Evolutionary conservation across 345 rosid species (phyloP), one percentile per base, ranked within the genome.

Genomic region (Barbarea vulgaris): DNA sequence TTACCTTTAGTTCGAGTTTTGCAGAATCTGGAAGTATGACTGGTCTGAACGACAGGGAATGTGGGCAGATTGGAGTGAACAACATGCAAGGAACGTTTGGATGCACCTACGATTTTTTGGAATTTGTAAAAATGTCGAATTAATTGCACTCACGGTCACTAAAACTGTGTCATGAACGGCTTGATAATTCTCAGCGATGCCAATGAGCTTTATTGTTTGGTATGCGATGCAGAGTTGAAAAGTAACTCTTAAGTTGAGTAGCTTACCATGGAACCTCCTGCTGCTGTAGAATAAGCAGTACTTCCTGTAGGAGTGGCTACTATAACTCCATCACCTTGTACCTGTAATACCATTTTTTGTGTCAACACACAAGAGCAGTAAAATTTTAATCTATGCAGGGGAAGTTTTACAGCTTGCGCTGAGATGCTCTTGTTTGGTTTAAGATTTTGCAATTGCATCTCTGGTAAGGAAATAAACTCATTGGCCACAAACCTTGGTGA

Each of bases 11-110:
- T 72, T 95, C 96, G 41, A 95, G 97, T 64, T 84, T 81, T 27
- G 99, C 97, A 81, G 99, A 95, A 87, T 95, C 97, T 28, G 99
- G 99, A 76, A 94, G 99, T 79, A 94, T 90, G 47, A 91, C 99
- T 19, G 99, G 97, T 79, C 97, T 87, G 81, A 94, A 94, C 27
- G 99, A 95, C 67, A 95, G 90, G 36, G 99, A 95, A 79, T 95
- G 97, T 0, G 99, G 99, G 58, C 97, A 95, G 85, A 92, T 95
- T 56, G 99, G 99, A 10, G 97, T 95, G 51, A 95, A 95, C 63
- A 95, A 72, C 97, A 95, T 95, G 81, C 99, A 95, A 42, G 99
- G 97, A 84, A 95, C 97, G 72, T 92, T 95, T 67, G 99, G 99
- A 87, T 95, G 99, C 77, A 95, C 97, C 99, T 95, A 87, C 84